Base-by-base conservation (phyloP, 2,329 filamentous ascomycete species). In the Pseudovirgaria hyperparasitica region DNA sequence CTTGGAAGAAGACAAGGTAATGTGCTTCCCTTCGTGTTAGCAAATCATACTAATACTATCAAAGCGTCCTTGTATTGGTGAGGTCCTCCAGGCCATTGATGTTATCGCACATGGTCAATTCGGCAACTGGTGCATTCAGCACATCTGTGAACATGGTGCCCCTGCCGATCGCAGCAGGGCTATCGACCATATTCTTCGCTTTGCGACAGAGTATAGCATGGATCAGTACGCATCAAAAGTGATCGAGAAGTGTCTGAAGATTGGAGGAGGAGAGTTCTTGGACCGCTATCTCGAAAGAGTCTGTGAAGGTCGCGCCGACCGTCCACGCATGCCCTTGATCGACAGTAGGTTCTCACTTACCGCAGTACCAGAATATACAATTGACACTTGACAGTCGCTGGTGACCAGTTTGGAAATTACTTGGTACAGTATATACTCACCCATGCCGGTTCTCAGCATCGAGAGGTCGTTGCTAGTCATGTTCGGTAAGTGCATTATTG, bases 221-320 rank as follows among this genome's bases (percentile, higher is more conserved):
- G 90, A 98, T 43, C 90, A 98, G 49, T 98, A 94, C 50, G 92
- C 90, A 22, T 98, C 90, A 33, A 98, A 98, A 58, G 90, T 98
- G 23, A 87, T 98, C 34, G 87, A 98, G 60, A 98, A 98, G 60
- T 98, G 90, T 46, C 72, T 98, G 41, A 98, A 98, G 64, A 92
- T 98, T 58, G 84, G 87, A 23, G 82, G 85, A 16, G 59, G 68
- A 15, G 87, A 96, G 24, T 98, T 98, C 48, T 68, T 98, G 22
- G 72, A 85, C 34, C 82, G 84, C 35, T 98, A 96, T 48, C 74
- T 98, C 33, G 80, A 92, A 51, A 79, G 86, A 34, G 85, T 98
- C 34, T 96, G 86, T 52, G 87, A 93, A 52, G 84, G 84, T 32
- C 82, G 84, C 35, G 65, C 76, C 22, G 86, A 94, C 50, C 81